Conservation (phyloP, 768 basidiomycete species). For the Mycena rebaudengoi region DNA sequence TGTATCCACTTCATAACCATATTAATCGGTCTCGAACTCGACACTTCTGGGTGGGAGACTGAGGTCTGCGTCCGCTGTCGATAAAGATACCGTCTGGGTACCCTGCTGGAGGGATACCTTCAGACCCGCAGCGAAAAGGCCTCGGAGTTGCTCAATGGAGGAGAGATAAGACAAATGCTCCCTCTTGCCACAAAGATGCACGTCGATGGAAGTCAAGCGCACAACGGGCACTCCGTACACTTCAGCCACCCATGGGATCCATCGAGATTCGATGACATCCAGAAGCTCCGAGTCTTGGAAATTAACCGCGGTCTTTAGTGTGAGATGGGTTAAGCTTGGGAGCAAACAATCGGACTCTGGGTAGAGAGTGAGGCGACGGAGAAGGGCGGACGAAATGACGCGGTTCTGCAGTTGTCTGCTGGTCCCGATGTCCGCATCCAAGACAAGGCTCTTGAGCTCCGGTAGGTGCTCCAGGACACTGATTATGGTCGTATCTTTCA, state of each 20-base stretch:
- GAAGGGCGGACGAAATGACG: slow-evolving; percentile 19
- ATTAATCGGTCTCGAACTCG: no score
- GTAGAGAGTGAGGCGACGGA: slow-evolving; percentile 16
- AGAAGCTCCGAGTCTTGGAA: slow-evolving; percentile 18
- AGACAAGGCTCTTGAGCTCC: background rate
- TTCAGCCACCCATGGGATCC: slow-evolving; percentile 17
- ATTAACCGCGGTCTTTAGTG: slow-evolving; percentile 14
- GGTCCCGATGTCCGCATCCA: slow-evolving; percentile 25
- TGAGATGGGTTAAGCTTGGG: slow-evolving; percentile 9
- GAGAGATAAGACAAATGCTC: background rate
- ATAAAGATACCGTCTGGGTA: background rate
- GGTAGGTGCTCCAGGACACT: slow-evolving; percentile 11
- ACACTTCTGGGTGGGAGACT: no score
- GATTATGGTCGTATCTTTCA: slow-evolving; percentile 16
- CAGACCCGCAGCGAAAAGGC: background rate
- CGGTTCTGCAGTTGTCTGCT: slow-evolving; percentile 19
- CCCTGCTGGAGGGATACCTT: slow-evolving; percentile 18
- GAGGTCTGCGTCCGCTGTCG: background rate
- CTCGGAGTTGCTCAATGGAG: slow-evolving; percentile 3
- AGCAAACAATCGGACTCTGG: slow-evolving; percentile 22
- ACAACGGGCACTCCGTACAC: slow-evolving; percentile 12
- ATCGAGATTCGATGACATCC: slow-evolving; percentile 22
- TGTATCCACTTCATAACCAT: no score
- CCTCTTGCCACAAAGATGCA: slow-evolving; percentile 13
- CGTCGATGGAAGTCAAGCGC: slow-evolving; percentile 8